Base-by-base conservation (phyloP, 2,329 filamentous ascomycete genomes). In the Dactylellina leptospora region DNA sequence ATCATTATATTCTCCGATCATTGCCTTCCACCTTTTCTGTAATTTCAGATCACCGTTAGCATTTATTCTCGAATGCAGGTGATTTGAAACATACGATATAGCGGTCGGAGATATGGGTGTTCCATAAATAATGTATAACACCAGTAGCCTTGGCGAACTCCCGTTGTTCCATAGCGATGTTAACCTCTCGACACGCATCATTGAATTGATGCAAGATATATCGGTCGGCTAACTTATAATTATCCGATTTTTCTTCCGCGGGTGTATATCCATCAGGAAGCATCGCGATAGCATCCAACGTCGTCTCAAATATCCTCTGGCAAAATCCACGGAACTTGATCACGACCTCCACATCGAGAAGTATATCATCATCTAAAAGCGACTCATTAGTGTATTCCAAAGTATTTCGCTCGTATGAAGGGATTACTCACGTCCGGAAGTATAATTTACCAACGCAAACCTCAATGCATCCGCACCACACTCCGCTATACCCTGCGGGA, bases 1-100 rank as follows among this genome's bases (percentile, higher is more conserved):
- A n/a, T 79, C 78, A 13, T 78, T 81, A 5, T 82, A 82, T 28
- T 83, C 80, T 11, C 81, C 80, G 66, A 84, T 84, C 18, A 40
- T 33, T 16, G 33, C 33, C 23, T 38, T 25, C 28, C 27, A 38
- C n/a, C n/a, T n/a, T n/a, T 38, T 1, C 3, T 25, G 25, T 16
- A n/a, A 28, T 20, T 58, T 44, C 10, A 11, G 28, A 40, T 40
- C 4, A 11, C 13, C 5, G 36, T 1, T 40, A n/a, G 36, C 36
- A n/a, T n/a, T 40, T 16, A 51, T 51, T 53, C 16, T 44, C 53
- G 18, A 47, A 36, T 9, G 11, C 9, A 63, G n/a, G n/a, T 3
- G n/a, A 22, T 5, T 22, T 23, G 4, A 16, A 51, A 51, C 62
- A 10, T 55, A 70, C 55, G 25, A 70, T 42, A 60, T 70, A 70